phyloP scores from a whole-genome alignment of 163 green algal species.

The Chloromonas sp. region DNA sequence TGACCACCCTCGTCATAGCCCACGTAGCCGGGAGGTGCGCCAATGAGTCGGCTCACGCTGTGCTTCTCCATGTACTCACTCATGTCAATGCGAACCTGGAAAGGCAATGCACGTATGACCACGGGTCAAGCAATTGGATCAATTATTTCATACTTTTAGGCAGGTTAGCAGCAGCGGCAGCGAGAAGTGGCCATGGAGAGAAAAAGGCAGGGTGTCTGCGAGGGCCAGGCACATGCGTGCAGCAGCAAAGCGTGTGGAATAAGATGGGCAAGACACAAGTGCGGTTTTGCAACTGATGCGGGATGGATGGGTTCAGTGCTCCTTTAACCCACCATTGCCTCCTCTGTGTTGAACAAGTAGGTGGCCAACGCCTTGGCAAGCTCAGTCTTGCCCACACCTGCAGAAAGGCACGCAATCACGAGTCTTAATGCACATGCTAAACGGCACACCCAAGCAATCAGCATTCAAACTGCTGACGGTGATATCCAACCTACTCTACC shows the following conservation, averaged over 20 bases:
- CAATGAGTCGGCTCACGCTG: slow-evolving; percentile 75
- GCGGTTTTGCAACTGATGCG: no score
- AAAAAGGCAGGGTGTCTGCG: no score
- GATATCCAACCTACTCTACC: no score
- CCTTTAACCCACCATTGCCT: slow-evolving; percentile 53
- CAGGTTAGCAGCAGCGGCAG: no score
- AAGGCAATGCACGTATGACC: background rate
- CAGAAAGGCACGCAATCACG: background rate
- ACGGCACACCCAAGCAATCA: background rate
- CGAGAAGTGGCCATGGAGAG: no score
- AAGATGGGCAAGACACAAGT: no score
- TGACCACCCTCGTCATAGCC: slow-evolving; percentile 81
- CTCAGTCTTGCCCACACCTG: slow-evolving; percentile 90
- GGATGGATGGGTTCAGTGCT: no score
- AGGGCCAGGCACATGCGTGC: background rate
- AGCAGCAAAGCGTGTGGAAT: no score
- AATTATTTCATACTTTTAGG: no score
- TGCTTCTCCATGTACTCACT: slow-evolving; percentile 92
- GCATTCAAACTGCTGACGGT: no score
- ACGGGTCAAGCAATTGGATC: background rate
- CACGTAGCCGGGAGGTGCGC: slow-evolving; percentile 83
- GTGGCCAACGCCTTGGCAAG: slow-evolving; percentile 82
- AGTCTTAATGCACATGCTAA: background rate
- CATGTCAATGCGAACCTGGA: slow-evolving; percentile 81
- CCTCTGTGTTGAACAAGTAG: slow-evolving; percentile 84